phyloP scores from a whole-genome alignment of 2,329 filamentous ascomycete species.

The Microsporum audouinii region DNA sequence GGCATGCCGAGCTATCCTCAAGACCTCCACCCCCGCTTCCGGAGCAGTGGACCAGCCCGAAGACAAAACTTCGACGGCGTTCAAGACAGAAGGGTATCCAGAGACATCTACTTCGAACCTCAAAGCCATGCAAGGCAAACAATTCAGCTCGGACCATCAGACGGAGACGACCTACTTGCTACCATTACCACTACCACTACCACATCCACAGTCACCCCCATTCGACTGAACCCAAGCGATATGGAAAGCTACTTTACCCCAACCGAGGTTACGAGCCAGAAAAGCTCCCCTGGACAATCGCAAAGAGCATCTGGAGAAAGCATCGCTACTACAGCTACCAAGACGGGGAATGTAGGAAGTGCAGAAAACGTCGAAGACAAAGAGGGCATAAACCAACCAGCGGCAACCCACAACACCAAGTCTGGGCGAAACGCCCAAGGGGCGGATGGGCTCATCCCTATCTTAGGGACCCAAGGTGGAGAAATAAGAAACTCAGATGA shows the following conservation, averaged over 20 bases:
- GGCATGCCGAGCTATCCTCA: background rate
- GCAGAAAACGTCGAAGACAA: background rate
- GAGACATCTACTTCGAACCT: background rate
- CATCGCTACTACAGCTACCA: background rate
- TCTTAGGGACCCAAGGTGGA: background rate
- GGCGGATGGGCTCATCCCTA: background rate
- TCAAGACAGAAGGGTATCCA: background rate
- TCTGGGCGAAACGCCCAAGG: background rate
- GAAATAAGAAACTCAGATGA: background rate
- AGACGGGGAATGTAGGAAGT: background rate
- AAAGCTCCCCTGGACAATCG: background rate
- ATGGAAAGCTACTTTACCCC: background rate
- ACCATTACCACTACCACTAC: conserved; percentile 31
- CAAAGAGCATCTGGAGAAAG: background rate
- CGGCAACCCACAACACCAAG: background rate
- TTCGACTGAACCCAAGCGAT: background rate
- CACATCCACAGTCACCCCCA: conserved; percentile 4
- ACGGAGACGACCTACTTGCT: conserved; percentile 11
- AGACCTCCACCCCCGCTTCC: background rate
- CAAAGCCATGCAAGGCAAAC: background rate
- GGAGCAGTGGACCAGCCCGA: background rate
- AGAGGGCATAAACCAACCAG: background rate
- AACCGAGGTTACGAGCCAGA: background rate
- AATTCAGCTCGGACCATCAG: background rate
- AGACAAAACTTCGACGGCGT: background rate